A percentile compares a stretch with the other conserved stretches of the same genome.
These are phyloP conservation scores for Climacium dendroides DNA, from an alignment of 225 moss, liverwort and hornwort species.

Conservation along the genomic window DNA sequence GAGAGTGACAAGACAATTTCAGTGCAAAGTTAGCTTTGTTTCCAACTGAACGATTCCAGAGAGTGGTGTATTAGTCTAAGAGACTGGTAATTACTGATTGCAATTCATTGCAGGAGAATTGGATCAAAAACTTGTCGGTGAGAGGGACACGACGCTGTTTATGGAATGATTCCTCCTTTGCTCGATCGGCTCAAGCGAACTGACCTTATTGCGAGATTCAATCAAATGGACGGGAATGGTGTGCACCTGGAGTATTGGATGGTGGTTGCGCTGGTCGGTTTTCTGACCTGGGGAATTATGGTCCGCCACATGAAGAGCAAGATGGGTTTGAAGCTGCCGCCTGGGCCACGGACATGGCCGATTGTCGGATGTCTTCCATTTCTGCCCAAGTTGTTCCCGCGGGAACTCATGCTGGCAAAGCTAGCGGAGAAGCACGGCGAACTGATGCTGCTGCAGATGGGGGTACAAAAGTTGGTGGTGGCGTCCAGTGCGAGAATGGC, in stretches of 20 bases:
- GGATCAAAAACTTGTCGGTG: background rate
- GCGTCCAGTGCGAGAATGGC: conserved; percentile 12
- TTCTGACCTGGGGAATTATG: background rate
- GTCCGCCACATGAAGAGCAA: background rate
- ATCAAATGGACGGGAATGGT: background rate
- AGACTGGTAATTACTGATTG: too few relatives aligned
- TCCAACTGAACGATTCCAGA: background rate
- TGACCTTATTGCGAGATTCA: background rate
- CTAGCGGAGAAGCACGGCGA: conserved; percentile 10
- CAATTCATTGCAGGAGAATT: background rate
- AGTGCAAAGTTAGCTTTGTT: background rate
- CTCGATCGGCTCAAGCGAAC: background rate
- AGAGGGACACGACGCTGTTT: background rate
- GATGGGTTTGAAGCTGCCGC: background rate
- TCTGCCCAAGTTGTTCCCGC: background rate
- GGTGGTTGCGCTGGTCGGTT: background rate
- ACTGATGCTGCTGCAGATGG: background rate
- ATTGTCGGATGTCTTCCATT: background rate
- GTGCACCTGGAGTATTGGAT: background rate
- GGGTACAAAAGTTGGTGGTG: background rate
- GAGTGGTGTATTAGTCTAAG: background rate
- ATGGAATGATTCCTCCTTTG: background rate
- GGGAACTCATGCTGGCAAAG: background rate
- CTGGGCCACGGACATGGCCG: conserved; percentile 6
- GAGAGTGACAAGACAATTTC: background rate